A percentile compares a stretch with the other conserved stretches of the same genome.
phyloP scores from a whole-genome alignment of 139 green algal species.

The Auxenochlorella pyrenoidosa region DNA sequence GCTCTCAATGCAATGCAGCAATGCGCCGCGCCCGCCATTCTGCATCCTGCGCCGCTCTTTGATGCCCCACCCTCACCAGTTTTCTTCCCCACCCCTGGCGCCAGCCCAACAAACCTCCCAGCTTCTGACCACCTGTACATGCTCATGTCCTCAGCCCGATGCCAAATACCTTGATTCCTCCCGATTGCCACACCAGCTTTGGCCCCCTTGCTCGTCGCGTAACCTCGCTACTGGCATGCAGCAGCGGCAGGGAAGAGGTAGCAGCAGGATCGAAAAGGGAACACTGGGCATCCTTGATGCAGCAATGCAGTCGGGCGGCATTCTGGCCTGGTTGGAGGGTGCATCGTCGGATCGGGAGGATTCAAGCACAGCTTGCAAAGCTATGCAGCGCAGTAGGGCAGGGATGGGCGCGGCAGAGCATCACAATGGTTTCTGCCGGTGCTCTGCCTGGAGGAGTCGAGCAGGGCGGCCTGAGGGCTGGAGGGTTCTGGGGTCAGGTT shows the following conservation, averaged over 20 bases:
- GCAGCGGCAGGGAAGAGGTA: too few species aligned
- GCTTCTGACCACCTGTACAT: neutral
- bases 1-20: slow-evolving; percentile 3
- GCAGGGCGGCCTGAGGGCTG: too few species aligned
- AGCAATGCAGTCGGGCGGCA: too few species aligned
- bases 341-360: too few species aligned
- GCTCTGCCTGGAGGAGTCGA: neutral
- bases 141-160: neutral
- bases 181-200: neutral
- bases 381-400: too few species aligned
- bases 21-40: neutral
- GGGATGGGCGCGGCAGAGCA: too few species aligned
- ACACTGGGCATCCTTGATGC: too few species aligned
- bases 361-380: too few species aligned
- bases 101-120: neutral
- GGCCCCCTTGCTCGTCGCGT: neutral
- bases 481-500: too few species aligned
- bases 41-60: neutral
- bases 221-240: neutral
- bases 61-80: neutral
- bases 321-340: too few species aligned
- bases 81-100: neutral
- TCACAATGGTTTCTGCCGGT: neutral
- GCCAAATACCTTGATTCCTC: neutral
- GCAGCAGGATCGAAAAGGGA: too few species aligned